These are phyloP conservation scores for Globisporangium nodosum DNA, from an alignment of 352 stramenopile species.

Conservation along the genomic window DNA sequence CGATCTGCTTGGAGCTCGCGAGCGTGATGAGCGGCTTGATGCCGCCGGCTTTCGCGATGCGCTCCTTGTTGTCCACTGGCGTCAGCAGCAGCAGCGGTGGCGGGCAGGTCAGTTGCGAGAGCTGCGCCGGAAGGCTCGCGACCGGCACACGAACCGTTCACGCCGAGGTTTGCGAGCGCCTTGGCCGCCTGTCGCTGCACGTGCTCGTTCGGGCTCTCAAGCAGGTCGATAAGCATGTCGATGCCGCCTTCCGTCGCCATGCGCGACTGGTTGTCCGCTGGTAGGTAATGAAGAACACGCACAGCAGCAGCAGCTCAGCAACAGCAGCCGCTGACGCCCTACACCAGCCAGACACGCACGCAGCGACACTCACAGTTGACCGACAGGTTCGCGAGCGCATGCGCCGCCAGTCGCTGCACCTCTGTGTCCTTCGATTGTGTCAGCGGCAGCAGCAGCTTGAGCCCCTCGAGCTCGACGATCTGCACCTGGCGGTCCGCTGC, in stretches of 20 bases:
- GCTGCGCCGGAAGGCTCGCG: too few species aligned
- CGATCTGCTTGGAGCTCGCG: constrained; percentile 77
- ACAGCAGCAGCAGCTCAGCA: background rate
- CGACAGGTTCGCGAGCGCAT: constrained; percentile 92
- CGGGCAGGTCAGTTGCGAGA: background rate
- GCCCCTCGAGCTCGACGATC: constrained; percentile 91
- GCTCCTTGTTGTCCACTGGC: constrained; percentile 90
- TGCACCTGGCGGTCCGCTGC: constrained; percentile 90
- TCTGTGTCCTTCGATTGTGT: constrained; percentile 91
- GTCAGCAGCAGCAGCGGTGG: background rate
- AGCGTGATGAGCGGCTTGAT: constrained; percentile 85
- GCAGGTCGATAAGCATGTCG: constrained; percentile 92
- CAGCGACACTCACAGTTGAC: constrained; percentile 75
- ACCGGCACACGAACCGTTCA: constrained; percentile 57
- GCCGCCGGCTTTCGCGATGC: constrained; percentile 87
- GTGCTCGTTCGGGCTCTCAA: constrained; percentile 79
- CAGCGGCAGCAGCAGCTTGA: constrained; percentile 91
- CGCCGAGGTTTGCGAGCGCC: constrained; percentile 90
- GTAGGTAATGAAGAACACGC: background rate
- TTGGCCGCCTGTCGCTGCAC: constrained; percentile 92
- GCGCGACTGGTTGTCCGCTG: constrained; percentile 91
- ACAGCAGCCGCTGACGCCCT: background rate
- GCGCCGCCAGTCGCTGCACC: constrained; percentile 90
- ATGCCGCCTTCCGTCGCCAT: constrained; percentile 93
- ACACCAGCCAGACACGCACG: background rate